Evolutionary conservation across 495 filamentous ascomycete genomes (phyloP), one percentile per base, ranked within the genome.

Genomic region (Parathielavia hyrcaniae): DNA sequence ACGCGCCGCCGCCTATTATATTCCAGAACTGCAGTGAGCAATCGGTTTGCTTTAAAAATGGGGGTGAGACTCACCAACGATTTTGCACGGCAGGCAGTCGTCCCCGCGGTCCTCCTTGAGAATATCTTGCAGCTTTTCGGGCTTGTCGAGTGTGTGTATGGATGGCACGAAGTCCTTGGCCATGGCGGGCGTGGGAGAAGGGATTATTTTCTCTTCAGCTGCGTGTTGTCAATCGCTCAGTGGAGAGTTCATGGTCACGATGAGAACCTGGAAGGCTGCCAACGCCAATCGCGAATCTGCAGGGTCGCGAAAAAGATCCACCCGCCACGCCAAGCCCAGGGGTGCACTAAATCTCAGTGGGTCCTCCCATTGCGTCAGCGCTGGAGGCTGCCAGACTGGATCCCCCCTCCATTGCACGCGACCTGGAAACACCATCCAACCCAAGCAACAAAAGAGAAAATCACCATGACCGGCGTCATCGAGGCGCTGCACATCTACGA

Each of bases 401-500:
- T n/a, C n/a, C n/a, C n/a, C n/a, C n/a, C n/a, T n/a, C n/a, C n/a
- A n/a, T n/a, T n/a, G n/a, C n/a, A n/a, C n/a, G n/a, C n/a, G 30
- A 47, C 26, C 39, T 9, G 23, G 34, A 12, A 59, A 50, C 57
- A 45, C 13, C 49, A n/a, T n/a, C 23, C 46, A 20, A 32, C n/a
- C 35, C 45, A 23, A 46, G 7, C 41, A 59, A 55, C 52, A 32
- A 36, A 34, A 32, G 13, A 14, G 5, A 13, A 51, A 43, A 6
- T 58, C 67, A 69, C 66, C 69, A 89, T 89, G 83, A 90, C 85
- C 80, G 83, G 87, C 74, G 84, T 87, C 69, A 87, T 98, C 66
- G 91, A 96, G 80, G 93, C 93, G 65, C 76, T 98, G 66, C 95
- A 97, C 79, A 90, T 98, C 69, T 96, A 86, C 71, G 90, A 97